Percentiles rank a stretch among this genome's conserved stretches.
These are phyloP conservation scores for Cystobasidium tubakii DNA, from an alignment of 768 basidiomycete species.

Conservation along the genomic window DNA sequence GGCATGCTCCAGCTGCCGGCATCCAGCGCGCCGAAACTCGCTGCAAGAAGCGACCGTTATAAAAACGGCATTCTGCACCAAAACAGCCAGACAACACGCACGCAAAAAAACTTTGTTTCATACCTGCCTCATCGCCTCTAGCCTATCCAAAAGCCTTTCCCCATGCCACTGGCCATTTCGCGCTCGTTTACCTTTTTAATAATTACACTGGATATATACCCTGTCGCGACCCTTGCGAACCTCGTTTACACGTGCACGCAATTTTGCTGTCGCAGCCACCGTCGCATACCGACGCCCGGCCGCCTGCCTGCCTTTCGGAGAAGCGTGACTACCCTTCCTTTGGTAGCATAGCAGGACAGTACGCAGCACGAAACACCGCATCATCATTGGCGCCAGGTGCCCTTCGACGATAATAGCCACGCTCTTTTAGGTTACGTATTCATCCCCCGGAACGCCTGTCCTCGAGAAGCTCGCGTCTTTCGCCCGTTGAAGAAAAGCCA, in stretches of 20 bases:
- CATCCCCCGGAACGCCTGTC: not conserved
- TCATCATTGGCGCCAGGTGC: slow-evolving; percentile 3
- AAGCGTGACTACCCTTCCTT: slow-evolving; percentile 3
- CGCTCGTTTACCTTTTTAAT: not conserved
- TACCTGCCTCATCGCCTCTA: not conserved
- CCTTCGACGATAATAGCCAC: not conserved
- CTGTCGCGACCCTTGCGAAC: not conserved
- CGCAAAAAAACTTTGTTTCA: not conserved
- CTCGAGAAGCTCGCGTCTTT: not conserved
- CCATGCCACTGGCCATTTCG: not conserved
- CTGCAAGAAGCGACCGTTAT: not conserved
- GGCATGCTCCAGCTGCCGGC: not conserved
- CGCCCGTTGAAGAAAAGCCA: not conserved
- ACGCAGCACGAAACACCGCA: not conserved
- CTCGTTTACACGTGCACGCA: not conserved
- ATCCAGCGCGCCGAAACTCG: not conserved
- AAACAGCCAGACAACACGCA: not conserved
- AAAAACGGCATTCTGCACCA: not conserved
- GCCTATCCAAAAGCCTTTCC: not conserved
- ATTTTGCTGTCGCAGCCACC: not conserved
- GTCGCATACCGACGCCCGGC: not conserved
- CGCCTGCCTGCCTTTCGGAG: not conserved
- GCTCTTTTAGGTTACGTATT: slow-evolving; percentile 3
- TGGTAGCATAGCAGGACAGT: not conserved
- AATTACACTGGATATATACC: not conserved